Evolutionary conservation across 2,329 filamentous ascomycete species (phyloP), one percentile per base, ranked within the genome.

Genomic region (Trichoderma semiorbis): DNA sequence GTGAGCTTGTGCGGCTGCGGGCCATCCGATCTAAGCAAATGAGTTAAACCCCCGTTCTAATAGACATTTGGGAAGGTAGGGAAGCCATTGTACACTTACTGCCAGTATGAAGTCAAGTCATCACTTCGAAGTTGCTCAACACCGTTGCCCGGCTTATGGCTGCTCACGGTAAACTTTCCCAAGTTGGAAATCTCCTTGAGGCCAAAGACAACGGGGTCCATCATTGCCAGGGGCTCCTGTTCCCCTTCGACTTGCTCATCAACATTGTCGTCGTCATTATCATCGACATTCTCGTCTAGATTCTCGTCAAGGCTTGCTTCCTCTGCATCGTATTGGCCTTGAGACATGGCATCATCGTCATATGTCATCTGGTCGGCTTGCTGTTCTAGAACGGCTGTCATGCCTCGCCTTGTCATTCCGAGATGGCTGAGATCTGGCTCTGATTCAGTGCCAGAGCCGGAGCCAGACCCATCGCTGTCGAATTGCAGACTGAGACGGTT

Each of bases 111-210:
- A 72, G 87, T 86, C 8, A 92, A 87, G 72, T 93, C 91, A 18
- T 94, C 92, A 73, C 89, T 90, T 36, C 93, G 89, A 24, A 96
- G 87, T 78, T 93, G 92, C 30, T 91, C 89, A 16, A 95, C 90
- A 2, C 92, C 92, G 75, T 92, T 94, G 50, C 93, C 93, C 1
- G 92, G 92, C 81, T 96, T 96, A 78, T 90, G 90, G 77, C 90
- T 93, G 79, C 91, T 93, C 75, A 95, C 93, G 12, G 92, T 95
- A 85, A 94, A 95, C 74, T 91, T 92, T 36, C 92, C 93, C 24
- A 96, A 86, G 74, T 94, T 94, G 76, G 92, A 93, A 79, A 96
- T 95, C 79, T 96, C 93, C 79, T 94, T 95, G 73, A 95, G 84
- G 57, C 90, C 81, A 71, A 80, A 85, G 12, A 86, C 78, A 21